A percentile compares a stretch with the other conserved stretches of the same genome.
Conservation (phyloP, 495 filamentous ascomycete species). For the Astrothelium macrocarpum region DNA sequence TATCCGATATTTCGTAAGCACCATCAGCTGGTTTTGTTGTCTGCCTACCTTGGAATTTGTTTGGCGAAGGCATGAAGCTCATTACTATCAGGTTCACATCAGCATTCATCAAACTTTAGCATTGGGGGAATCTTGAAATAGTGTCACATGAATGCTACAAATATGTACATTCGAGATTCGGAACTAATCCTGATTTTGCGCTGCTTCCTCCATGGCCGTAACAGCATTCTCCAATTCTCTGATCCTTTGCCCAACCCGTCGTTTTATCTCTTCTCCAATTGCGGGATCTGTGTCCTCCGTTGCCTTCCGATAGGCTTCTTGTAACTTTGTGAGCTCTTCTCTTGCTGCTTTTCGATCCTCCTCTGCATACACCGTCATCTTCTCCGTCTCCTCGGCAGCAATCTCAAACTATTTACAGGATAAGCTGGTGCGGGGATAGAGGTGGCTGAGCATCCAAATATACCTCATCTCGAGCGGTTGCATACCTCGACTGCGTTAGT, state of each 20-base stretch:
- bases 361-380: conserved; percentile 43
- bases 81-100: no score
- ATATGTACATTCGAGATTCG: no score
- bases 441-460: neutral
- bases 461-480: conserved; percentile 39
- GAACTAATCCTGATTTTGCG: conserved; percentile 24
- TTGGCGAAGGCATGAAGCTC: no score
- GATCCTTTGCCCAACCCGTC: conserved; percentile 40
- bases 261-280: conserved; percentile 41
- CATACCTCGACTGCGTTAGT: conserved; percentile 24
- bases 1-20: no score
- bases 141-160: no score
- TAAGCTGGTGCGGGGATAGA: neutral
- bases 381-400: conserved; percentile 46
- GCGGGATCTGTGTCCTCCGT: conserved; percentile 27
- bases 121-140: no score
- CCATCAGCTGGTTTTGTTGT: no score
- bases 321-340: conserved; percentile 41
- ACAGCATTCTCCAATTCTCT: conserved; percentile 47
- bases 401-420: conserved; percentile 39
- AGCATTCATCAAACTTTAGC: no score
- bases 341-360: conserved; percentile 45
- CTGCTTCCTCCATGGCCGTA: conserved; percentile 39
- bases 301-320: conserved; percentile 37
- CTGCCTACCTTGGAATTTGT: no score